phyloP scores from a whole-genome alignment of 73 alveolate genomes.

The Paraurostyla sp. region DNA sequence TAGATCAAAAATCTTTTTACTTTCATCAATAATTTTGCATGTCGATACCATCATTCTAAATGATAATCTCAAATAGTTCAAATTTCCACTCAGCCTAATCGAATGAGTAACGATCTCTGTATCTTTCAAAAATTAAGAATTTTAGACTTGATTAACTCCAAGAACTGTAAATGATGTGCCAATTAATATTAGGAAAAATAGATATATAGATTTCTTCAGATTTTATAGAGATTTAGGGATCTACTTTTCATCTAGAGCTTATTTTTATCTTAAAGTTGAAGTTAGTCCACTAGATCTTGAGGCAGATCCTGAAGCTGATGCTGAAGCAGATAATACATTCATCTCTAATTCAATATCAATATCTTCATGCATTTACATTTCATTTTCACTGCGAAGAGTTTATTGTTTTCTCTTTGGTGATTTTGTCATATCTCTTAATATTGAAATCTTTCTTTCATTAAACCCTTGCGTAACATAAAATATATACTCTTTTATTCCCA shows the following conservation, averaged over 20 bases:
- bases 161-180: background rate
- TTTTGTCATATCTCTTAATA: too few species aligned
- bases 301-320: background rate
- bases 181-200: background rate
- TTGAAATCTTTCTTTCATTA: too few species aligned
- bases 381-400: background rate
- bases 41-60: conserved; percentile 20
- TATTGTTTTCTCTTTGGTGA: background rate
- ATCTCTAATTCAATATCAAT: background rate
- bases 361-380: background rate
- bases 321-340: background rate
- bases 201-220: conserved; percentile 3
- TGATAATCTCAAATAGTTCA: background rate
- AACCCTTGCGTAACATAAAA: too few species aligned
- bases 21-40: background rate
- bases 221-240: conserved; percentile 28
- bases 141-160: background rate
- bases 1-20: background rate
- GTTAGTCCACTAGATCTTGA: background rate
- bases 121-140: background rate
- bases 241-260: background rate
- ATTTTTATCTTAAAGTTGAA: background rate
- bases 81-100: background rate
- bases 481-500: too few species aligned
- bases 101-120: background rate